Evolutionary conservation across 139 green algal species (phyloP).

Genomic region (Chlorella sp.): DNA sequence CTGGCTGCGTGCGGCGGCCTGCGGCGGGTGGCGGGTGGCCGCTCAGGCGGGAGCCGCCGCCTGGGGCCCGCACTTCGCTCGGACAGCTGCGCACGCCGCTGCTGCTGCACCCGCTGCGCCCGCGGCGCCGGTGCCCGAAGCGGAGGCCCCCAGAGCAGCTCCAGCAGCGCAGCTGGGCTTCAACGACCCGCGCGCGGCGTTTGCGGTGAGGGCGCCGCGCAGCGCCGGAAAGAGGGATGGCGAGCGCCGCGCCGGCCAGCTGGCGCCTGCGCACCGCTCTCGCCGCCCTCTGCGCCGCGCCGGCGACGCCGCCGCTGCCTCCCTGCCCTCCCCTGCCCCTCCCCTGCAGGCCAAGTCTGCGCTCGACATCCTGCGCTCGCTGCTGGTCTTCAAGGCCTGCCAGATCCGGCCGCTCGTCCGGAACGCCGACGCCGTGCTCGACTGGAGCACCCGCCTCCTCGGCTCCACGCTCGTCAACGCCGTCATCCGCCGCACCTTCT

Average conservation of each 20-base stretch:
- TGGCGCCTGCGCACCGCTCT: too few species aligned
- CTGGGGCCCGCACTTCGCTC: too few species aligned
- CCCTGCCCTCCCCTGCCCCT: neutral
- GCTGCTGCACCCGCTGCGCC: neutral
- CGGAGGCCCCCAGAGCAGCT: too few species aligned
- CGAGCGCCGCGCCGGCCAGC: too few species aligned
- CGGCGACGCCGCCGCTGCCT: too few species aligned
- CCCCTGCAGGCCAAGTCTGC: conserved; percentile 40
- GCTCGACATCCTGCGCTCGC: conserved; percentile 42
- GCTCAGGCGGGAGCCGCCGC: too few species aligned
- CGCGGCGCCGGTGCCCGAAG: neutral
- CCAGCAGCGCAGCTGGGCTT: conserved; percentile 38
- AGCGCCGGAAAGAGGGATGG: too few species aligned
- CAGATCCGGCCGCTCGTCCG: conserved; percentile 45
- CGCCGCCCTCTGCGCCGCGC: too few species aligned
- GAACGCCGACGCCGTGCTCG: conserved; percentile 62
- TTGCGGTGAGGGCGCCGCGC: conserved; percentile 9
- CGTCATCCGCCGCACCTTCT: conserved; percentile 76
- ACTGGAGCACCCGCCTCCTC: conserved; percentile 51
- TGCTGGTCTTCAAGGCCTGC: conserved; percentile 49
- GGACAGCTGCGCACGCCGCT: too few species aligned
- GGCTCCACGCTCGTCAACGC: conserved; percentile 51
- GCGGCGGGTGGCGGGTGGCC: too few species aligned
- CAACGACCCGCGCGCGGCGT: conserved; percentile 36
- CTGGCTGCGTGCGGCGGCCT: too few species aligned